These are phyloP conservation scores for Scutellaria galericulata DNA, from an alignment of 257 asterid species.

Conservation along the genomic window DNA sequence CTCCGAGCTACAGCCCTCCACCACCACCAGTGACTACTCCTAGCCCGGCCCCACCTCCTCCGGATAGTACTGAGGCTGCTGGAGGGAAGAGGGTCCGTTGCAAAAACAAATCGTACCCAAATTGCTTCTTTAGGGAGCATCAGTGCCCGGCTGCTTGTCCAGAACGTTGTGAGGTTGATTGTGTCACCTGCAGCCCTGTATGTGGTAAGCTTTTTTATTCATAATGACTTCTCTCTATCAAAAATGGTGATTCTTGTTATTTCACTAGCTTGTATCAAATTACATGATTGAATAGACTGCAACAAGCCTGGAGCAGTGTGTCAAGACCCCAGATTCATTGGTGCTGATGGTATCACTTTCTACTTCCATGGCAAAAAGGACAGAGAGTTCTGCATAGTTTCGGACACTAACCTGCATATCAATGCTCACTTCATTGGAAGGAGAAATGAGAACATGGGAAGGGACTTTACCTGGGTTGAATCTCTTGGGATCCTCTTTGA, in stretches of 20 bases:
- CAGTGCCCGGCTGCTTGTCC: slow-evolving; percentile 64
- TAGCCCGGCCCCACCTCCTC: slow-evolving; percentile 33
- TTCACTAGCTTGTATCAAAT: neutral
- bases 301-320: slow-evolving; percentile 83
- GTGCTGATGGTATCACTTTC: slow-evolving; percentile 85
- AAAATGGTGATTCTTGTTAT: no score
- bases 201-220: slow-evolving; percentile 55
- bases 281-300: slow-evolving; percentile 52
- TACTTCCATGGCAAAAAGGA: slow-evolving; percentile 87
- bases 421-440: slow-evolving; percentile 85
- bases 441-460: slow-evolving; percentile 65
- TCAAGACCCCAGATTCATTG: slow-evolving; percentile 83
- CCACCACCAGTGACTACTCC: slow-evolving; percentile 40
- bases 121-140: slow-evolving; percentile 47
- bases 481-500: slow-evolving; percentile 81
- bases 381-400: slow-evolving; percentile 66
- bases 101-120: slow-evolving; percentile 45
- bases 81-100: slow-evolving; percentile 56
- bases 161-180: slow-evolving; percentile 56
- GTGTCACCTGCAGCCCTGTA: slow-evolving; percentile 69
- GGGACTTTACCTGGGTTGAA: slow-evolving; percentile 92
- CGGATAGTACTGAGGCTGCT: slow-evolving; percentile 41
- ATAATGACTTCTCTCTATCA: neutral
- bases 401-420: slow-evolving; percentile 77
- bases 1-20: slow-evolving; percentile 29